Conservation (phyloP, 176 grass and related monocot species). For the Zea luxurians region DNA sequence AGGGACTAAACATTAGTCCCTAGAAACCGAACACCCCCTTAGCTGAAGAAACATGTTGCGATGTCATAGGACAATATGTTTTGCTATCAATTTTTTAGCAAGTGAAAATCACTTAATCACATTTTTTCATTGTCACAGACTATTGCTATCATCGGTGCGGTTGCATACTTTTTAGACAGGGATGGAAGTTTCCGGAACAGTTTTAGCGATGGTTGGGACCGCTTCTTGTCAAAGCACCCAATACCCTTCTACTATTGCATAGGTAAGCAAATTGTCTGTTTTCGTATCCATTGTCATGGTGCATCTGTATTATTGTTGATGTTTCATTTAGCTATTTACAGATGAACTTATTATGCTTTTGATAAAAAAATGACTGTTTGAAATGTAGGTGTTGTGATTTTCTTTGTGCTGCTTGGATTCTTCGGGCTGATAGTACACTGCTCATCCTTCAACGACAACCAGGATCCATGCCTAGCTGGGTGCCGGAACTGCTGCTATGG, state of each 20-base stretch:
- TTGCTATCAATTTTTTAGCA: slow-evolving; percentile 7
- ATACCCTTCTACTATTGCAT: slow-evolving; percentile 98
- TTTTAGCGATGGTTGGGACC: slow-evolving; percentile 93
- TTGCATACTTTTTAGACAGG: slow-evolving; percentile 83
- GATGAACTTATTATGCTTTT: neutral
- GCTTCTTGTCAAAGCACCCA: slow-evolving; percentile 90
- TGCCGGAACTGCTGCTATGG: slow-evolving; percentile 98
- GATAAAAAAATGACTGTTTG: neutral
- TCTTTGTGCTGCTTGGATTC: slow-evolving; percentile 93
- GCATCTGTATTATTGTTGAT: neutral
- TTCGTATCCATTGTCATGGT: neutral
- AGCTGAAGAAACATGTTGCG: neutral
- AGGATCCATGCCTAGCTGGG: slow-evolving; percentile 79
- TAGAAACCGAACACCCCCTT: too few species aligned
- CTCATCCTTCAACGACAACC: slow-evolving; percentile 74
- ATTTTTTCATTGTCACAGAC: slow-evolving; percentile 47
- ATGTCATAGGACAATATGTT: neutral
- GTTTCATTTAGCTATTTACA: neutral
- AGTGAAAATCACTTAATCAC: slow-evolving; percentile 4
- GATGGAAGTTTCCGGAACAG: slow-evolving; percentile 90
- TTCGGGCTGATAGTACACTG: slow-evolving; percentile 87
- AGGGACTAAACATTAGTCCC: too few species aligned
- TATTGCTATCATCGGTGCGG: slow-evolving; percentile 74
- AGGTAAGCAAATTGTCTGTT: slow-evolving; percentile 45
- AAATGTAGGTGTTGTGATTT: slow-evolving; percentile 78